A percentile compares a stretch with the other conserved stretches of the same genome.
Conservation (phyloP, 176 grass and related monocot species). For the Carex kokanica region DNA sequence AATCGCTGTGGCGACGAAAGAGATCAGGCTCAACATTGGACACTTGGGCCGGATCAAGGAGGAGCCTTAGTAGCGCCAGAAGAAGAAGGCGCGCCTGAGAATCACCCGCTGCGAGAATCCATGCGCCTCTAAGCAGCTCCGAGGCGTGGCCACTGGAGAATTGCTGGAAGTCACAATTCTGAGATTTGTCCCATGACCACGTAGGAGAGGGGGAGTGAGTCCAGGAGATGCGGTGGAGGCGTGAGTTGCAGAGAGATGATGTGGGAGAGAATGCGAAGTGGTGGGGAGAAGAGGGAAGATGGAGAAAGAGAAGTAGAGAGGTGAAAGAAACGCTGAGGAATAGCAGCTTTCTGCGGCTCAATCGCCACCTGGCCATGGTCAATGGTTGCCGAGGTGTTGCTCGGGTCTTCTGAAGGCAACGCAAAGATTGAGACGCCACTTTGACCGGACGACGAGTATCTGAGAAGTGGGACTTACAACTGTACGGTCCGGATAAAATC, state of each 20-base stretch:
- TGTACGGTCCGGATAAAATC: no score
- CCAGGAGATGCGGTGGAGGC: slow-evolving; percentile 28
- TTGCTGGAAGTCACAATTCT: slow-evolving; percentile 17
- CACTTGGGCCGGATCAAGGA: slow-evolving; percentile 31
- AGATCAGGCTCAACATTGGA: slow-evolving; percentile 36
- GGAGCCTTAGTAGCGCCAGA: slow-evolving; percentile 25
- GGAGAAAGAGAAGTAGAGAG: slow-evolving; percentile 21
- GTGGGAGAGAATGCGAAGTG: neutral
- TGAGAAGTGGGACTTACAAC: no score
- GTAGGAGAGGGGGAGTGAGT: neutral
- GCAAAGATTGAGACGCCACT: neutral
- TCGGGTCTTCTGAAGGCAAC: neutral
- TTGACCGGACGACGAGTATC: neutral
- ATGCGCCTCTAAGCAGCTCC: slow-evolving; percentile 31
- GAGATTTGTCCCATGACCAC: slow-evolving; percentile 26
- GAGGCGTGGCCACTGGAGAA: slow-evolving; percentile 23
- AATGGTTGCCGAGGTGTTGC: neutral
- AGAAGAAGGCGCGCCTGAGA: slow-evolving; percentile 34
- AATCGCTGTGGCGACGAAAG: slow-evolving; percentile 36
- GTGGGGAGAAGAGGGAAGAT: neutral
- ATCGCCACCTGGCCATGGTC: slow-evolving; percentile 10
- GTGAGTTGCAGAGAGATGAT: neutral
- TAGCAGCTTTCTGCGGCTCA: slow-evolving; percentile 1
- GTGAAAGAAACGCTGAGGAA: neutral
- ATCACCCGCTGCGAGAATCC: slow-evolving; percentile 36